These are phyloP conservation scores for Venturia pyrina DNA, from an alignment of 2,329 filamentous ascomycete species.

Conservation along the genomic window DNA sequence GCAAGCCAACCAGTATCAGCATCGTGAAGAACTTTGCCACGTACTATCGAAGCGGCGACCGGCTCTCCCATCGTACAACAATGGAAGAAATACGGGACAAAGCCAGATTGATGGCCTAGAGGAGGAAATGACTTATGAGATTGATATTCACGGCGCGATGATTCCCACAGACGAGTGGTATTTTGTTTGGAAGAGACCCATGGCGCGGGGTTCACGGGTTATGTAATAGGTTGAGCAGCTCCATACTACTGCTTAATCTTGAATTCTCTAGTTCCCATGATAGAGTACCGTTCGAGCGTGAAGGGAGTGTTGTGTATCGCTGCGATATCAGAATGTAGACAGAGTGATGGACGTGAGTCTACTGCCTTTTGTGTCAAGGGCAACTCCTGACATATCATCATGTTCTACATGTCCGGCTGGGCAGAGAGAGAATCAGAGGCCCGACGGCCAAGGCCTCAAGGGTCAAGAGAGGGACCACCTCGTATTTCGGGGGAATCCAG, in stretches of 20 bases:
- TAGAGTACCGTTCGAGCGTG: too few relatives aligned
- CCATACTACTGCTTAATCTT: neutral
- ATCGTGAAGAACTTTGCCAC: neutral
- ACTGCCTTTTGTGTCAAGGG: too few relatives aligned
- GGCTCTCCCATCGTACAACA: neutral
- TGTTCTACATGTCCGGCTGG: too few relatives aligned
- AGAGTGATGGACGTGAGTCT: too few relatives aligned
- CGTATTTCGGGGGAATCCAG: neutral
- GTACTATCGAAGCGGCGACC: neutral
- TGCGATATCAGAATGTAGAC: too few relatives aligned
- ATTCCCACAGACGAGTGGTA: neutral
- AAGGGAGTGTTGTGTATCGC: too few relatives aligned
- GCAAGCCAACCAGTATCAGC: neutral
- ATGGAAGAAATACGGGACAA: neutral
- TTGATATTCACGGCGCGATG: neutral
- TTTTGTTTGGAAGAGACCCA: neutral
- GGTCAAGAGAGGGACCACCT: neutral
- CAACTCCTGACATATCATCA: too few relatives aligned
- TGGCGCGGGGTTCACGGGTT: neutral
- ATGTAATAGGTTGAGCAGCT: neutral
- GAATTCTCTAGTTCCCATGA: too few relatives aligned
- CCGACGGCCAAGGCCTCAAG: neutral
- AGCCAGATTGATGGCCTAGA: neutral
- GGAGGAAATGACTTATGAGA: neutral
- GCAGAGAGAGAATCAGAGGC: too few relatives aligned